Evolutionary conservation across 2,329 filamentous ascomycete genomes (phyloP).

Genomic region (Cercospora berteroae): DNA sequence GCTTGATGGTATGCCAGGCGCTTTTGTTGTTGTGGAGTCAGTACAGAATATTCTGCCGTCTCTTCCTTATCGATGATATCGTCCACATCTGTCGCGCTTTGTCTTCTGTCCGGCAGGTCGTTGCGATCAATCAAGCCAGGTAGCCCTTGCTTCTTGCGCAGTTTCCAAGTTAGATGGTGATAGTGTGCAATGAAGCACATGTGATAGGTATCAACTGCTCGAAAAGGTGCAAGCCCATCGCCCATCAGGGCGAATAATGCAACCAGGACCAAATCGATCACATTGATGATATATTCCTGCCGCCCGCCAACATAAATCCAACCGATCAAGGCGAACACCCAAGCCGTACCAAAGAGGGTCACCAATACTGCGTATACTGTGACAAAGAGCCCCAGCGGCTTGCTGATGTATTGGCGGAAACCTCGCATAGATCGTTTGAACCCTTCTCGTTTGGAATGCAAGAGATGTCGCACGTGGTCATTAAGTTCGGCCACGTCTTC

Average conservation of each 20-base stretch:
- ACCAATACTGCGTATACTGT: slow-evolving; percentile 81
- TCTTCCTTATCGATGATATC: slow-evolving; percentile 49
- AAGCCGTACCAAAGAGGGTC: slow-evolving; percentile 79
- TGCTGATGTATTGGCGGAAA: slow-evolving; percentile 74
- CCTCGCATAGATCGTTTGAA: slow-evolving; percentile 78
- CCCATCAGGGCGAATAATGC: slow-evolving; percentile 63
- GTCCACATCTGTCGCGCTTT: slow-evolving; percentile 32
- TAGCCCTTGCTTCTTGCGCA: slow-evolving; percentile 59
- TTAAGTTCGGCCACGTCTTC: slow-evolving; percentile 75
- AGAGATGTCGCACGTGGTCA: slow-evolving; percentile 82
- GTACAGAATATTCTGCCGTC: slow-evolving; percentile 56
- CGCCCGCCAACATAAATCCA: slow-evolving; percentile 79
- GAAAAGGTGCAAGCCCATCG: slow-evolving; percentile 66
- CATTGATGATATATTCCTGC: slow-evolving; percentile 60
- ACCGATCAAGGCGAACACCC: slow-evolving; percentile 84
- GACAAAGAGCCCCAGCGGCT: slow-evolving; percentile 75
- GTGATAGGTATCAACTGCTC: slow-evolving; percentile 79
- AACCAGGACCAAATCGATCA: slow-evolving; percentile 59
- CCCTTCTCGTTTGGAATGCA: slow-evolving; percentile 75
- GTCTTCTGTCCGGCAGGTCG: slow-evolving; percentile 56
- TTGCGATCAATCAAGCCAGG: slow-evolving; percentile 66
- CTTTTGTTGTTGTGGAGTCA: slow-evolving; percentile 64
- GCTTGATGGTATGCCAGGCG: slow-evolving; percentile 72
- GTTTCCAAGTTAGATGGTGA: slow-evolving; percentile 62
- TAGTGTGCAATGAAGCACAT: slow-evolving; percentile 81